Evolutionary conservation across 2,329 filamentous ascomycete species (phyloP), one percentile per base, ranked within the genome.

Genomic region (Ceratocystis cubensis): DNA sequence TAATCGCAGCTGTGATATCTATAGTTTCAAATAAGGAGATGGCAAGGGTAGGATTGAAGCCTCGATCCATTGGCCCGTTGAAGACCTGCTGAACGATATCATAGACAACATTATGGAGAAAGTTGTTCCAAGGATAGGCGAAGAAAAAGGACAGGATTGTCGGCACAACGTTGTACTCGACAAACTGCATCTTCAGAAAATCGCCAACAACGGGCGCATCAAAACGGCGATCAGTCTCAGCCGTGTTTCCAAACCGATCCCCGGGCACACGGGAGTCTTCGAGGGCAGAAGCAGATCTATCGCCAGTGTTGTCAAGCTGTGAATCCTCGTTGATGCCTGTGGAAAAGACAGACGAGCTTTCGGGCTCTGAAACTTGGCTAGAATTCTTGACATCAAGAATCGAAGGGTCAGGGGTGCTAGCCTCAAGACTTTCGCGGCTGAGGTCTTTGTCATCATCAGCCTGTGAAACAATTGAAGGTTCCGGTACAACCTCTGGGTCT

Each of bases 111-210:
- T 99, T 99, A 77, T 99, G 94, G 57, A 99, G 82, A 74, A 99
- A 99, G 75, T 99, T 99, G 76, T 99, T 99, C 94, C 94, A 99
- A 0, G 94, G 93, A 73, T 97, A 99, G 68, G 88, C 86, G 79
- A 99, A 99, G 78, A 99, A 99, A 79, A 97, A 97, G 67, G 91
- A 89, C 91, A 99, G 77, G 72, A 99, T 97, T 1, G 91, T 96
- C 33, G 94, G 94, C 65, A 99, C 92, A 69, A 99, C 94, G 70
- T 86, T 85, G 75, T 97, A 86, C 75, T 96, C 88, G 28, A 97
- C 92, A 77, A 99, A 97, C 77, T 93, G 91, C 75, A 94, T 92
- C 78, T 99, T 99, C 68, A 99, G 79, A 72, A 88, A 89, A 75
- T 99, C 94, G 64, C 94, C 94, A 10, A 99, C 94, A 25, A 99